A percentile compares a stretch with the other conserved stretches of the same genome.
Evolutionary conservation across 1,284 basidiomycete species (phyloP).

Genomic region (Ganoderma leucocontextum): DNA sequence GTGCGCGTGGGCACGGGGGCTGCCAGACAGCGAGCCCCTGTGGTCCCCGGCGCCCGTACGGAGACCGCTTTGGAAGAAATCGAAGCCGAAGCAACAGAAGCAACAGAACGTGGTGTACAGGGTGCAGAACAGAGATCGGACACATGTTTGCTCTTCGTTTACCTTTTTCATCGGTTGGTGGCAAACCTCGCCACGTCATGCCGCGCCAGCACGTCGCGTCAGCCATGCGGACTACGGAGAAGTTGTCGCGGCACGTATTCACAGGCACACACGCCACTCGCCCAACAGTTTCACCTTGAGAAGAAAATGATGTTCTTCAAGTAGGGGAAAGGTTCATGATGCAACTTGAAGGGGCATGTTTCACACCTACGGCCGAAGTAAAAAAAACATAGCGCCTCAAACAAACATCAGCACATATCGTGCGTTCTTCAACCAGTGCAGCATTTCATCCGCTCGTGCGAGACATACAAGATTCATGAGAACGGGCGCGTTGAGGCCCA

Average conservation of each 20-base stretch:
- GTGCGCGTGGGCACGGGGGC: neutral
- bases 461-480: slow-evolving; percentile 16
- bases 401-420: neutral
- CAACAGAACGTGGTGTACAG: neutral
- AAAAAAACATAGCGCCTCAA: neutral
- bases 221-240: neutral
- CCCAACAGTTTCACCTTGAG: neutral
- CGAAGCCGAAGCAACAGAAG: neutral
- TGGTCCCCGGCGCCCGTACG: neutral
- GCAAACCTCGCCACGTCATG: neutral
- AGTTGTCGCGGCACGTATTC: neutral
- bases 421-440: slow-evolving; percentile 9
- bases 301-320: neutral
- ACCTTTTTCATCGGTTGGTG: neutral
- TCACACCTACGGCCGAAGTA: neutral
- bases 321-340: neutral
- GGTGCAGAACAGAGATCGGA: neutral
- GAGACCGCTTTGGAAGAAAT: neutral
- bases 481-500: slow-evolving; percentile 45
- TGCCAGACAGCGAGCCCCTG: neutral
- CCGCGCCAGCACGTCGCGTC: neutral
- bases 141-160: neutral
- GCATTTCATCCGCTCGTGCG: slow-evolving; percentile 16
- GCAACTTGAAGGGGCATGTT: neutral
- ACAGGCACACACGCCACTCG: neutral